Base-by-base conservation (phyloP, 768 basidiomycete species). In the Mycena galericulata region DNA sequence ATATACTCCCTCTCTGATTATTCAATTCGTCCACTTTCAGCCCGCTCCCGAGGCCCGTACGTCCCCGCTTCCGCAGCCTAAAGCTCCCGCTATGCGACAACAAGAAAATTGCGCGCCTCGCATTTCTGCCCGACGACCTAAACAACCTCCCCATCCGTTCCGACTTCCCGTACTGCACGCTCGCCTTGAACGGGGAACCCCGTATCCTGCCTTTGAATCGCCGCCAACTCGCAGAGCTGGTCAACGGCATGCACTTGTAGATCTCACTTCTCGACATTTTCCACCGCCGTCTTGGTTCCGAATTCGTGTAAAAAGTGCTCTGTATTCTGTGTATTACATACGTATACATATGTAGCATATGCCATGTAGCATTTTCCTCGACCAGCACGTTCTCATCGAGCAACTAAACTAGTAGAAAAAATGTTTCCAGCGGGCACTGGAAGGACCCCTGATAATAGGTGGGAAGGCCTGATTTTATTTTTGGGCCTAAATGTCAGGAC, bases 111-210 rank as follows among this genome's bases (percentile, higher is more conserved):
- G 30, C 38, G 3, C 45, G 54, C 24, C 54, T 68, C 30, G 32
- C 67, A 8, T 68, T 68, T 18, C 45, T 68, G 5, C 54, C 60
- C 7, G 55, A 57, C 38, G 18, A 62, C 38, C 29, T 62, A 7
- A 68, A 68, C 49, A 58, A 55, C 47, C 67, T 68, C 4, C 55
- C 60, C 7, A 34, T 68, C 32, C 46, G 30, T 2, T 57, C 54
- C 20, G 22, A 58, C 11, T 50, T 68, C 32, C 67, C 60, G 47
- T 68, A 62, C 24, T 56, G n/a, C 36, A 51, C 46, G 20, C 32
- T 57, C n/a, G 55, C 53, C 4, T 53, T 68, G 55, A 68, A 68
- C 36, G 67, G 67, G 40, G 60, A 57, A 30, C 54, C 67, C 47
- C 61, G 67, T 32, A 58, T 68, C 15, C 32, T 63, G 61, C 60